Percentiles rank a stretch among this genome's conserved stretches.
Evolutionary conservation across 495 filamentous ascomycete species (phyloP).

Genomic region (Annulohypoxylon nitens): DNA sequence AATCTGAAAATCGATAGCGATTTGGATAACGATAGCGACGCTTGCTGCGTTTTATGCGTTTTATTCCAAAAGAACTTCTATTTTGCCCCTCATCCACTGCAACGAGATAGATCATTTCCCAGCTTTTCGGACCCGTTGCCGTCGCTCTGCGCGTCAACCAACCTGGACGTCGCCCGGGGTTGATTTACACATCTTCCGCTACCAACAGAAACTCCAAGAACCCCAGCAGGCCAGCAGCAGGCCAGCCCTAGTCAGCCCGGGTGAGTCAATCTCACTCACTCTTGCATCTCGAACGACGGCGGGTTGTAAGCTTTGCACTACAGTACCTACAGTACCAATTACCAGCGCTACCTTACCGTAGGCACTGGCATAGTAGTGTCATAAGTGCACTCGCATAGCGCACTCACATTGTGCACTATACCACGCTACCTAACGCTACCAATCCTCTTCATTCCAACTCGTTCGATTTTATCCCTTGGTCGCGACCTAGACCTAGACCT

Average conservation of each 20-base stretch:
- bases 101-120: slow-evolving; percentile 45
- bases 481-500: slow-evolving; percentile 26
- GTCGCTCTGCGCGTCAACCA: slow-evolving; percentile 44
- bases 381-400: not conserved
- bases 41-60: slow-evolving; percentile 9
- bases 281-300: slow-evolving; percentile 28
- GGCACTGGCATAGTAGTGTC: not conserved
- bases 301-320: slow-evolving; percentile 26
- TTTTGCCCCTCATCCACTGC: slow-evolving; percentile 24
- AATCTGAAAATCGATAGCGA: slow-evolving; percentile 35
- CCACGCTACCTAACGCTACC: slow-evolving; percentile 9
- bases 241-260: slow-evolving; percentile 19
- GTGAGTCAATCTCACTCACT: slow-evolving; percentile 33
- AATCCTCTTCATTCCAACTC: not conserved
- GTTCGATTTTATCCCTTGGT: slow-evolving; percentile 4
- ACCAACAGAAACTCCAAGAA: slow-evolving; percentile 19
- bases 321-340: slow-evolving; percentile 25
- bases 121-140: slow-evolving; percentile 38
- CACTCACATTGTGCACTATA: slow-evolving; percentile 10
- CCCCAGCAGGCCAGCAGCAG: not conserved
- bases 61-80: slow-evolving; percentile 8
- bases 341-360: not conserved
- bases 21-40: slow-evolving; percentile 11
- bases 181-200: slow-evolving; percentile 36
- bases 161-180: slow-evolving; percentile 26